These are phyloP conservation scores for Thelonectria olida DNA, from an alignment of 2,329 filamentous ascomycete species.

Conservation along the genomic window DNA sequence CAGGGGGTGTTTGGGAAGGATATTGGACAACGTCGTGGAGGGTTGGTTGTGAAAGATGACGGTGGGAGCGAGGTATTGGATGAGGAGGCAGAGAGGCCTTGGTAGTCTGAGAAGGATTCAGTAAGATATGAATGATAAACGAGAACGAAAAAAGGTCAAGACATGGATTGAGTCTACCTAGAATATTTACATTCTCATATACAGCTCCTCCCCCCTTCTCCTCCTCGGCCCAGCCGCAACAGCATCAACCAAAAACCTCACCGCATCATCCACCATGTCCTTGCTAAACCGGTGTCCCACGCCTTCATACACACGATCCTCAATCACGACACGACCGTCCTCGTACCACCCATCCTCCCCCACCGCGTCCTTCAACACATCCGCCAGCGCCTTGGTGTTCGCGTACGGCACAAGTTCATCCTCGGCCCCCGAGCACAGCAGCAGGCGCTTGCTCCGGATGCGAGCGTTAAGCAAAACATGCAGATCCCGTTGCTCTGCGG, in stretches of 20 bases:
- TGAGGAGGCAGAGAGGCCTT: constrained; percentile 50
- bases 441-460: constrained; percentile 69
- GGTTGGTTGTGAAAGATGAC: constrained; percentile 46
- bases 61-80: constrained; percentile 52
- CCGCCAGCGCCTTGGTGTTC: constrained; percentile 66
- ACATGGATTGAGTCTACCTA: constrained; percentile 12
- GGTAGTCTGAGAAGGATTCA: constrained; percentile 37
- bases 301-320: constrained; percentile 74
- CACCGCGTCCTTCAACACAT: constrained; percentile 66
- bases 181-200: constrained; percentile 36
- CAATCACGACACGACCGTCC: constrained; percentile 65
- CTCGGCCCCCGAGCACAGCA: constrained; percentile 70
- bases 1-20: constrained; percentile 57
- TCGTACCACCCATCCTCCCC: constrained; percentile 57
- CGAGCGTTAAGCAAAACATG: constrained; percentile 56
- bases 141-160: not conserved
- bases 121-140: not conserved
- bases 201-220: constrained; percentile 43
- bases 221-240: constrained; percentile 46
- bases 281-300: constrained; percentile 75
- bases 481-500: constrained; percentile 54
- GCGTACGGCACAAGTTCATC: constrained; percentile 79
- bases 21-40: constrained; percentile 47
- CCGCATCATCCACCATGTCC: constrained; percentile 73
- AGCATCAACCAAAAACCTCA: constrained; percentile 67